Evolutionary conservation across 139 green algal species (phyloP).

Genomic region (Closterium sp.): DNA sequence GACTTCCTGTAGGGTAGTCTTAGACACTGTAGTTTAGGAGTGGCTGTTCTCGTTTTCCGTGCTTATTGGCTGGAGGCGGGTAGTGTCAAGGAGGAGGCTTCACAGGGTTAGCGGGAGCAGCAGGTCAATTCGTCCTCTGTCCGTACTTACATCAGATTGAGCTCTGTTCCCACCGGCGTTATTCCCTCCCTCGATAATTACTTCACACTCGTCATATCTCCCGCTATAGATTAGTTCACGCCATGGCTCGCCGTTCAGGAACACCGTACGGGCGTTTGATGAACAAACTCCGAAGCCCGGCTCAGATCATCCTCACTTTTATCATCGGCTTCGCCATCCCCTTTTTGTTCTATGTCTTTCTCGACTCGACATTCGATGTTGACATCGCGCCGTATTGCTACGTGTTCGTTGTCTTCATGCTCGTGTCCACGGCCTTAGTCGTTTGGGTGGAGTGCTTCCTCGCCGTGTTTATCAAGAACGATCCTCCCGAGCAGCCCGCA

Average conservation of each 20-base stretch:
- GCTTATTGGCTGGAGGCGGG: background rate
- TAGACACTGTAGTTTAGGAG: background rate
- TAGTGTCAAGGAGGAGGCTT: background rate
- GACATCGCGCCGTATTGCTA: conserved; percentile 41
- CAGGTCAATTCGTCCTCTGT: background rate
- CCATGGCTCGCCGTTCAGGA: background rate
- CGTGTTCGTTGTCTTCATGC: conserved; percentile 19
- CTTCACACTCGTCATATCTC: background rate
- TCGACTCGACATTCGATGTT: background rate
- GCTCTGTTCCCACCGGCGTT: background rate
- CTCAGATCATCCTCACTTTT: conserved; percentile 40
- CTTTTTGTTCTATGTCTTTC: conserved; percentile 25
- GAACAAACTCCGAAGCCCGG: conserved; percentile 4
- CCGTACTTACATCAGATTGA: no score
- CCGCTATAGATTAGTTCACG: background rate
- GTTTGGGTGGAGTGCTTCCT: conserved; percentile 45
- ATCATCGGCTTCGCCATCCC: conserved; percentile 29
- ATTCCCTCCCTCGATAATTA: background rate
- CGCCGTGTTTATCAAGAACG: conserved; percentile 21
- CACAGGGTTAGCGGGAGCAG: background rate
- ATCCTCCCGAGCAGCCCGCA: background rate
- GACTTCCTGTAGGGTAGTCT: background rate
- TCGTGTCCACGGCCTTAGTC: conserved; percentile 21
- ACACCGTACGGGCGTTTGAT: background rate
- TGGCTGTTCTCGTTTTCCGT: background rate